Base-by-base conservation (phyloP, 352 stramenopile genomes). In the Globisporangium emineosum region DNA sequence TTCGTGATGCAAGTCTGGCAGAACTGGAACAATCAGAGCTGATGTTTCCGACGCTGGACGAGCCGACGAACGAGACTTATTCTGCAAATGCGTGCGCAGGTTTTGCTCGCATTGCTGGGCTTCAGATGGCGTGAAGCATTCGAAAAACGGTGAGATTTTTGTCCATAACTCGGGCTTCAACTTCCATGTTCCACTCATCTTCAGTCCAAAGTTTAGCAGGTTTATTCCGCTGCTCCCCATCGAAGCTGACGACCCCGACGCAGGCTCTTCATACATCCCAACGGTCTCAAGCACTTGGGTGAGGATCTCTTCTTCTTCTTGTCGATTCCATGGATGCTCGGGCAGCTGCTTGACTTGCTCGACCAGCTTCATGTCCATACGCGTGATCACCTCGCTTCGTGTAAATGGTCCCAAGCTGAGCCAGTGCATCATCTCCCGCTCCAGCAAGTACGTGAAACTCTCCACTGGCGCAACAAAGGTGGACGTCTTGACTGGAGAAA, bases 241-340 rank as follows among this genome's bases (percentile, higher is more conserved):
- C 35, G 56, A 29, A 21, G 51, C 30, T n/a, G 21, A 62, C 9
- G 40, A 50, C 4, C 61, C 61, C 45, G 40, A 25, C 8, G 52
- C 40, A 12, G 80, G 75, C 47, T 92, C 78, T 30, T 89, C 70
- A 43, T 90, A 88, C 25, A 78, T 70, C 12, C 83, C 85, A 35
- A 92, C 81, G 8, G 64, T 66, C 27, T 89, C 78, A 0, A 94
- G 61, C 32, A 89, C 82, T 33, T 88, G 70, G 7, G 73, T 84
- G 13, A 94, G 40, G 59, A 94, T 90, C 45, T 94, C 86, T 30
- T 94, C 86, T 50, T 94, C 86, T 62, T 94, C 86, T 6, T 87
- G 56, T 19, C 81, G 65, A 43, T 74, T 70, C 75, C 78, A 88
- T 12, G 81, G 73, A 49, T 89, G 82, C 0, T 56, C 57, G 15